Base-by-base conservation (phyloP, 192 early-diverging fungal genomes). In the Pilobolus umbonatus region DNA sequence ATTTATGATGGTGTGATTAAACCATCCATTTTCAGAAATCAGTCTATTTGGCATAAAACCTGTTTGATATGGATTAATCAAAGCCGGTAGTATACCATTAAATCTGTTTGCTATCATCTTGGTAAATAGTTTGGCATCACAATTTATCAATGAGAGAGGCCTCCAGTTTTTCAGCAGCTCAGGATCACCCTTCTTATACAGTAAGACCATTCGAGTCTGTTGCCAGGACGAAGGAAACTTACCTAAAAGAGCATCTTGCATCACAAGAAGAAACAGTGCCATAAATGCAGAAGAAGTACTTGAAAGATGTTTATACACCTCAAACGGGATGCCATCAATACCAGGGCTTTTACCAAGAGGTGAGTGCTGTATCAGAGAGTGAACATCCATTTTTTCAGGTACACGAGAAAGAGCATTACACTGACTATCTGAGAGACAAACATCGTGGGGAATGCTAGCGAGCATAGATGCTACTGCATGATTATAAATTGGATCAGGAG, bases 101-200 rank as follows among this genome's bases (percentile, higher is more conserved):
- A 63, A 11, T 1, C 52, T 2, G 4, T 10, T 5, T 4, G 34
- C 22, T 51, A 51, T 1, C 12, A 35, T 0, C 22, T 26, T 2
- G 17, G 54, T 65, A 43, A 65, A 58, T 8, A 65, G 2, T 24
- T 65, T 65, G 11, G 55, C 65, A 28, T 68, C 65, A 11, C 31
- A 10, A 25, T 61, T 67, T 3, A 61, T 60, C n/a, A 67, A 22
- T 1, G 65, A 55, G 1, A 67, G 1, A 2, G 57, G 54, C 0
- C 52, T 43, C 34, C 35, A 67, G 17, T 60, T 75, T 2, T 30
- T 21, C 4, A 74, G 56, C 1, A 38, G 15, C 2, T n/a, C 8
- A 2, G 51, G 12, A 14, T 68, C 60, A 2, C 67, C 67, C 40
- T 65, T 66, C 42, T 69, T 74, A 17, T 21, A 43, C 0, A 69